A percentile compares a stretch with the other conserved stretches of the same genome.
phyloP scores from a whole-genome alignment of 345 rosid genomes.

The Aquilaria sinensis region DNA sequence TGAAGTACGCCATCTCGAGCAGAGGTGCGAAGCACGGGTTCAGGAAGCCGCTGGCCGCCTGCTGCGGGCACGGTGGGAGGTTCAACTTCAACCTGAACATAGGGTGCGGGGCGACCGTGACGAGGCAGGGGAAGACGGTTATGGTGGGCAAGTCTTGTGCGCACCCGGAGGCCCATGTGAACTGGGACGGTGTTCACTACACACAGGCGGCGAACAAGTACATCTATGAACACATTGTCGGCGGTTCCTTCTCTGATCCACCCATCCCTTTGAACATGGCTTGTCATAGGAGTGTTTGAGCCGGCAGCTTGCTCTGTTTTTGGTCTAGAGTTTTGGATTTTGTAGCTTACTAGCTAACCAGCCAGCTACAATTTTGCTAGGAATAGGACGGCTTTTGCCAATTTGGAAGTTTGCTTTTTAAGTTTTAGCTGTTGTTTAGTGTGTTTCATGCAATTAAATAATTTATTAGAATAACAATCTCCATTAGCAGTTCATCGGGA shows the following conservation, averaged over 20 bases:
- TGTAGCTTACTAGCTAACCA: too few relatives aligned
- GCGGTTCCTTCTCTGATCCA: constrained; percentile 35
- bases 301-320: too few relatives aligned
- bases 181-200: constrained; percentile 52
- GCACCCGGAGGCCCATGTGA: constrained; percentile 30
- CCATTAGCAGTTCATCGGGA: too few relatives aligned
- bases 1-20: constrained; percentile 39
- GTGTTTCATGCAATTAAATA: too few relatives aligned
- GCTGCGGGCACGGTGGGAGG: constrained; percentile 86
- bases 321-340: too few relatives aligned
- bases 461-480: too few relatives aligned
- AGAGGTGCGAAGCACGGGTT: constrained; percentile 52
- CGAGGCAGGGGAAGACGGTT: constrained; percentile 35
- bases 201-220: constrained; percentile 42
- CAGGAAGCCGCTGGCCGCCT: constrained; percentile 43
- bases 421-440: too few relatives aligned
- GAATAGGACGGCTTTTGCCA: too few relatives aligned
- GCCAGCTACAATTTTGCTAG: too few relatives aligned
- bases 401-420: too few relatives aligned
- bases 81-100: constrained; percentile 45
- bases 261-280: not conserved
- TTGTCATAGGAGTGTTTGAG: too few relatives aligned
- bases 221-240: constrained; percentile 23
- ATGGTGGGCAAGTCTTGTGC: constrained; percentile 45
- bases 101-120: constrained; percentile 49